Base-by-base conservation (phyloP, 2,329 filamentous ascomycete species). In the Blumeria graminis region DNA sequence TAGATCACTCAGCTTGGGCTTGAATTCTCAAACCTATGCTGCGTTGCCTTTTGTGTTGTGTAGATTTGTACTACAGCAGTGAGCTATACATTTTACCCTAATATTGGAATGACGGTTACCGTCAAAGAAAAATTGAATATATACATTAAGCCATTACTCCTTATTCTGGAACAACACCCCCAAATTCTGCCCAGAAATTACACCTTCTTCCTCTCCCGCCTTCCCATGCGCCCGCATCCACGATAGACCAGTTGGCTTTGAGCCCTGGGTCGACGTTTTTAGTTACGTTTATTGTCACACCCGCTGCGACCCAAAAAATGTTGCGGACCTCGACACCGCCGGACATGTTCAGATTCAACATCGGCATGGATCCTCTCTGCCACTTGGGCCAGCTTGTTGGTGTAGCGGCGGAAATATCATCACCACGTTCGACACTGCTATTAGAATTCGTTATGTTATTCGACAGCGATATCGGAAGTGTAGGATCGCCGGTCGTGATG, bases 261-360 rank as follows among this genome's bases (percentile, higher is more conserved):
- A 62, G 51, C 1, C 58, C 60, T 13, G 61, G 57, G 4, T 55
- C 54, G n/a, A 22, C 33, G 45, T 58, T 56, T 16, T 59, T 55
- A 33, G 61, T 62, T 14, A 60, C 53, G 56, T 60, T 60, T 4
- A 59, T 39, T 8, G 39, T 32, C 18, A 52, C 14, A 2, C 45
- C 55, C 5, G 16, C 33, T 34, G 54, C 57, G 2, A n/a, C 39
- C 10, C 55, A 8, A 13, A 55, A 38, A 10, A 50, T 32, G 14
- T 48, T 34, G 16, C 16, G 55, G 35, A 38, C 46, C n/a, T 48
- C 55, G 18, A 48, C 32, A 6, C 60, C 61, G 13, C 61, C 61
- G 3, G 58, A 60, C 41, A 58, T 41, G 16, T 62, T 62, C n/a
- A 62, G 36, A 41, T 60, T 60, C 18, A 60, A 38, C 45, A 58